Percentiles rank a stretch among this genome's conserved stretches.
These are phyloP conservation scores for Leccinum aurantiacum DNA, from an alignment of 768 basidiomycete species.

Conservation along the genomic window DNA sequence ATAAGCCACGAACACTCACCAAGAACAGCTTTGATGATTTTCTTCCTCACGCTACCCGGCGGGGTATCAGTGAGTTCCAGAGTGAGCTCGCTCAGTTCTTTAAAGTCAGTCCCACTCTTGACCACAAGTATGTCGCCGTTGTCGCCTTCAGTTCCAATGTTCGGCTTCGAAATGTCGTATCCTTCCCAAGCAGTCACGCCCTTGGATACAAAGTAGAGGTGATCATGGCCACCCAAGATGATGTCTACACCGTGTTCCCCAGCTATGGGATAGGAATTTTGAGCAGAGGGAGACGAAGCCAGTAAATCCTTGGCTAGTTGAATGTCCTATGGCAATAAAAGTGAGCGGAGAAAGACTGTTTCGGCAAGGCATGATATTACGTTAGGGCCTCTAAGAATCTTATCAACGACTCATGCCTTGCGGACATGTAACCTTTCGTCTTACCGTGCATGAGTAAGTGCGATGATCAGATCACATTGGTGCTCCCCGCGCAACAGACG, in stretches of 20 bases:
- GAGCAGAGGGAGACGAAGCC: slow-evolving; percentile 57
- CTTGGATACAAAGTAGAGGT: slow-evolving; percentile 71
- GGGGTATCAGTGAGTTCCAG: slow-evolving; percentile 63
- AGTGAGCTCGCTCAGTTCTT: slow-evolving; percentile 75
- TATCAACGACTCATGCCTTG: slow-evolving; percentile 4
- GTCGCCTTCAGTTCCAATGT: slow-evolving; percentile 70
- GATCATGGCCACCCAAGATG: slow-evolving; percentile 88
- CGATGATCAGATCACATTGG: slow-evolving; percentile 79
- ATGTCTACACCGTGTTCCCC: slow-evolving; percentile 77
- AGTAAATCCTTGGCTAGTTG: slow-evolving; percentile 61
- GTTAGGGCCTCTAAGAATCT: slow-evolving; percentile 27
- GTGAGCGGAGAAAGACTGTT: slow-evolving; percentile 10
- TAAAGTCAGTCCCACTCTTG: slow-evolving; percentile 90
- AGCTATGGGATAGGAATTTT: slow-evolving; percentile 42
- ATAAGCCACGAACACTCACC: slow-evolving; percentile 40
- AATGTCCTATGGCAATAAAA: slow-evolving; percentile 54
- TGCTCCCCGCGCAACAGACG: slow-evolving; percentile 66
- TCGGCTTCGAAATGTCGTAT: slow-evolving; percentile 50
- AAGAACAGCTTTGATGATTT: slow-evolving; percentile 58
- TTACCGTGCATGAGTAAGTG: slow-evolving; percentile 79
- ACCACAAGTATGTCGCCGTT: slow-evolving; percentile 68
- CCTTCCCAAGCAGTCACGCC: slow-evolving; percentile 68
- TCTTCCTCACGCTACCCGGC: slow-evolving; percentile 59
- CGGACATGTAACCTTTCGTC: slow-evolving; percentile 7
- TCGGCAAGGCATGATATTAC: slow-evolving; percentile 18